phyloP scores from a whole-genome alignment of 768 basidiomycete genomes.

The Pulveroboletus sp. region DNA sequence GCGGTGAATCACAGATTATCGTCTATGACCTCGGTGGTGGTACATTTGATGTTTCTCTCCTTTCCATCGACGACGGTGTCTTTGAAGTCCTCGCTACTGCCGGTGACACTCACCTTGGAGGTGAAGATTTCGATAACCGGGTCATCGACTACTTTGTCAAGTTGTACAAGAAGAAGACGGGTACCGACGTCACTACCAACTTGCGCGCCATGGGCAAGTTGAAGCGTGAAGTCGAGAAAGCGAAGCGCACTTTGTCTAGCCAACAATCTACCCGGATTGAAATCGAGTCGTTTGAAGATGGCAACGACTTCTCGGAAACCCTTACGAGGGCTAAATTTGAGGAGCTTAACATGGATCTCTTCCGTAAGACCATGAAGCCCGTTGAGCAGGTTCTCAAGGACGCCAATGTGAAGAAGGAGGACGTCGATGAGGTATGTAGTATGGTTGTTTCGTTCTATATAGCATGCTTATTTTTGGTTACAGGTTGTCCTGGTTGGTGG shows the following conservation, averaged over 20 bases:
- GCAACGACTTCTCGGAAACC: conserved; percentile 96
- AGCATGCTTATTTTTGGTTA: neutral
- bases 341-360: conserved; percentile 97
- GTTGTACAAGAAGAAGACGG: conserved; percentile 89
- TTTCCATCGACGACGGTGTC: conserved; percentile 92
- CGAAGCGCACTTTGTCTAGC: conserved; percentile 88
- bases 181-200: conserved; percentile 77
- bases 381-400: conserved; percentile 99
- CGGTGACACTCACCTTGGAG: conserved; percentile 93
- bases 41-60: conserved; percentile 97
- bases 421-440: conserved; percentile 74
- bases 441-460: neutral
- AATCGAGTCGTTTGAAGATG: conserved; percentile 94
- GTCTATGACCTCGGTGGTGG: conserved; percentile 99
- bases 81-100: conserved; percentile 89
- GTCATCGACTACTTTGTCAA: conserved; percentile 90
- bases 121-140: conserved; percentile 95
- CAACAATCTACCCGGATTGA: conserved; percentile 92
- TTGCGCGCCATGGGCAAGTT: conserved; percentile 85
- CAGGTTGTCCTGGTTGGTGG: conserved; percentile 91
- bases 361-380: conserved; percentile 99
- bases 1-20: conserved; percentile 91
- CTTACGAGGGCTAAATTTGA: conserved; percentile 99
- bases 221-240: conserved; percentile 91
- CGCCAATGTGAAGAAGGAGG: conserved; percentile 96